Conservation (phyloP, 176 grass and related monocot species). For the Cocos nucifera region DNA sequence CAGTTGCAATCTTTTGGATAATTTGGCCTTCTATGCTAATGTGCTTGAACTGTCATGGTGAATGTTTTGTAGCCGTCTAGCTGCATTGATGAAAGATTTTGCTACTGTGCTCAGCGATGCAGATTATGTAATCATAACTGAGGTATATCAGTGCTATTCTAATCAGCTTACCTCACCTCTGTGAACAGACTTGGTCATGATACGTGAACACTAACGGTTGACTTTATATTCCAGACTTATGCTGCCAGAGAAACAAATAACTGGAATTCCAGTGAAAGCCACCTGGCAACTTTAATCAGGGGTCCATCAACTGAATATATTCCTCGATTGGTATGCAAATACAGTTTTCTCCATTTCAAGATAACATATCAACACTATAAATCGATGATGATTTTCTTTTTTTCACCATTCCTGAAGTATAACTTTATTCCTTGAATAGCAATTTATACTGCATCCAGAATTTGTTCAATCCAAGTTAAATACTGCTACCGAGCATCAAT, state of each 20-base stretch:
- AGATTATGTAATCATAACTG: conserved; percentile 8
- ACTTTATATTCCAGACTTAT: conserved; percentile 1
- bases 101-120: background rate
- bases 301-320: conserved; percentile 15
- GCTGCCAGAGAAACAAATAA: conserved; percentile 12
- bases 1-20: background rate
- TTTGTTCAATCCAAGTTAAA: too few relatives aligned
- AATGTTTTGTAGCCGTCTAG: conserved; percentile 1
- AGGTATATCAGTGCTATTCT: conserved; percentile 1
- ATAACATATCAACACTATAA: background rate
- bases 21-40: background rate
- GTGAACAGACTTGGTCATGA: too few relatives aligned
- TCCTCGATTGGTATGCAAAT: conserved; percentile 5
- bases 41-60: background rate
- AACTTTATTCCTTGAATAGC: too few relatives aligned
- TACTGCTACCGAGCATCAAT: too few relatives aligned
- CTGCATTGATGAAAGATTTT: conserved; percentile 4
- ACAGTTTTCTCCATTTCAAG: background rate
- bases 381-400: too few relatives aligned
- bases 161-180: too few relatives aligned
- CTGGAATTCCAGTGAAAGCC: background rate
- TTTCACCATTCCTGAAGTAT: too few relatives aligned
- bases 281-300: background rate
- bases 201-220: too few relatives aligned
- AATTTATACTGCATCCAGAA: too few relatives aligned